phyloP scores from a whole-genome alignment of 2,329 filamentous ascomycete species.

The Penicillium sp. region DNA sequence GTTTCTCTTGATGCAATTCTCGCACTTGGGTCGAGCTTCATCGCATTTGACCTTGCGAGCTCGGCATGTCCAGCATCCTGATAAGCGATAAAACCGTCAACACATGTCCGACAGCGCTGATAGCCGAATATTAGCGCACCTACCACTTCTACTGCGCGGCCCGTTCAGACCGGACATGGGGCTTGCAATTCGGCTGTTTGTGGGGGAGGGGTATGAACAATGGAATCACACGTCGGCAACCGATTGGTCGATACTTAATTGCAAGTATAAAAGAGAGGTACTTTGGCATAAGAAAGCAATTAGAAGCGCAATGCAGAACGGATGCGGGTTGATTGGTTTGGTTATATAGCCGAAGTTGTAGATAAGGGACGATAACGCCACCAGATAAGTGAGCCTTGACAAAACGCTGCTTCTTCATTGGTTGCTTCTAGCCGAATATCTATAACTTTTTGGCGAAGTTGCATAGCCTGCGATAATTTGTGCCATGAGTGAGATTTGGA shows the following conservation, averaged over 20 bases:
- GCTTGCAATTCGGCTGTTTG: background rate
- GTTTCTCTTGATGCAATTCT: background rate
- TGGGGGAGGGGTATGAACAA: background rate
- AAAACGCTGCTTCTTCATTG: background rate
- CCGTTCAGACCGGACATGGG: background rate
- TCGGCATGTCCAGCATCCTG: constrained; percentile 26
- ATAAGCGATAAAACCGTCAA: background rate
- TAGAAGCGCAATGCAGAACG: background rate
- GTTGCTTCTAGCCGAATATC: background rate
- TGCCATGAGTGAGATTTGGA: background rate
- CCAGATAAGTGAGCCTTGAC: background rate
- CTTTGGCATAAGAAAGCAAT: background rate
- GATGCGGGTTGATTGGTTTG: background rate
- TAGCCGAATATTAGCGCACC: background rate
- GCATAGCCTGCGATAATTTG: background rate
- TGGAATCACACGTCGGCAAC: background rate
- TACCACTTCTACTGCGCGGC: background rate
- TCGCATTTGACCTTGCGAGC: constrained; percentile 23
- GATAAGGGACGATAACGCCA: background rate
- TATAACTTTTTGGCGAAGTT: background rate
- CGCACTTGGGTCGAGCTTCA: constrained; percentile 19
- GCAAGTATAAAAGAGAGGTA: no score
- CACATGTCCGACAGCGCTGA: background rate
- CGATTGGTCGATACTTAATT: background rate
- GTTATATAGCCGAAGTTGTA: background rate